These are phyloP conservation scores for Aspergillus sp. DNA, from an alignment of 2,329 filamentous ascomycete species.

Conservation along the genomic window DNA sequence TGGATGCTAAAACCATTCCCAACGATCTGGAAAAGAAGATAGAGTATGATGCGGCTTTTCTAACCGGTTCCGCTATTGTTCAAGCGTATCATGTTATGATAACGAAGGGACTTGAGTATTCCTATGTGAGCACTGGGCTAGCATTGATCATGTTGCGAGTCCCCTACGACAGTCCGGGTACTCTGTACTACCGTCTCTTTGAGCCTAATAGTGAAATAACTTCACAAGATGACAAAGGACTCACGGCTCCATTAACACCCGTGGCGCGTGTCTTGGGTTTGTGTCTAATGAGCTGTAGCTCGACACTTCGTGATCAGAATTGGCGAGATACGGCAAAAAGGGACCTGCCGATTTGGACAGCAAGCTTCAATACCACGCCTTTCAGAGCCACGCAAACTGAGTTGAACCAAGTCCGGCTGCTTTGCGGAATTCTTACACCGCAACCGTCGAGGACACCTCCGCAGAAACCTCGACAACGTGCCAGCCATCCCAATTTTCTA, in stretches of 20 bases:
- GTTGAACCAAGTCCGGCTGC: neutral
- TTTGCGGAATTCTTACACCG: neutral
- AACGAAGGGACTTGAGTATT: slow-evolving; percentile 30
- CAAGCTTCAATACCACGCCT: slow-evolving; percentile 17
- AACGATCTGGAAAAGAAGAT: slow-evolving; percentile 13
- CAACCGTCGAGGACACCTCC: neutral
- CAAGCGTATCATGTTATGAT: slow-evolving; percentile 33
- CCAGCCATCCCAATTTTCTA: neutral
- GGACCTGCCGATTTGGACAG: slow-evolving; percentile 23
- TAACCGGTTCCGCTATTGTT: slow-evolving; percentile 18
- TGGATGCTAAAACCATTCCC: slow-evolving; percentile 8
- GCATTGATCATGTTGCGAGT: slow-evolving; percentile 24
- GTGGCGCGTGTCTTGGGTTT: slow-evolving; percentile 26
- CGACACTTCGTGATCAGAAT: no score
- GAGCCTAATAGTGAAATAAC: slow-evolving; percentile 26
- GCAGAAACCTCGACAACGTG: neutral
- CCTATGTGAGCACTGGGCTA: slow-evolving; percentile 28
- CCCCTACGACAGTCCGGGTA: slow-evolving; percentile 22
- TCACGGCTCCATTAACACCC: slow-evolving; percentile 9
- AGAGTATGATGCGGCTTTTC: slow-evolving; percentile 23
- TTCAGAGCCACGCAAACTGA: neutral
- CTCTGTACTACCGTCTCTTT: slow-evolving; percentile 27
- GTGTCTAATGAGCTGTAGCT: slow-evolving; percentile 25
- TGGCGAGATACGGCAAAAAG: slow-evolving; percentile 16
- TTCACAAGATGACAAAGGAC: neutral